Evolutionary conservation across 148 eudicot genomes (phyloP), one percentile per base, ranked within the genome.

Genomic region (Vaccinium vitisidaea): DNA sequence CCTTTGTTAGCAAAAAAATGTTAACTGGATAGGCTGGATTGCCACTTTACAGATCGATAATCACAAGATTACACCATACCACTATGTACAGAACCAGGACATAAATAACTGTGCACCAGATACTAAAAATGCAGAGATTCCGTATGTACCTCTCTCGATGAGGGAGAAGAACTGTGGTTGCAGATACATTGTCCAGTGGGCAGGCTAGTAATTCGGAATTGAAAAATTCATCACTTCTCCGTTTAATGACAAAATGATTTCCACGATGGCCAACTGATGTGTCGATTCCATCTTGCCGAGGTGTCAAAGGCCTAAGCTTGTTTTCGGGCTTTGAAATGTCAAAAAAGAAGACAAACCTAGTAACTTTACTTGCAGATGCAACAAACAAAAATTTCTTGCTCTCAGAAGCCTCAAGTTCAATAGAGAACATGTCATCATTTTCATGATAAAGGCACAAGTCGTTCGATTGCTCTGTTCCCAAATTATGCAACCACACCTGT

Each of bases 201-300:
- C 98, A 96, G 49, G 98, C 97, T 88, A 94, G 87, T 83, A 96
- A 76, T 90, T 96, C 99, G 50, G 98, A 96, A 86, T 96, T 96
- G 82, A 90, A 96, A 83, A 90, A 89, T 61, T 87, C 91, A 83
- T 94, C 95, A 91, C 92, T 96, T 89, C 99, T 93, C 89, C 94
- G 88, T 56, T 83, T 88, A 79, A 96, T 92, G 82, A 93, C 91
- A 89, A 96, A 94, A 88, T 94, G 94, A 88, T 90, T 85, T 27
- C 99, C 99, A 84, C 98, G 94, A 81, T 96, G 99, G 84, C 95
- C 92, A 79, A 80, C 98, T 56, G 89, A 92, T 77, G 94, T 92
- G 86, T 94, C 95, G 89, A 92, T 89, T 75, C 98, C 98, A 80
- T 92, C 94, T 81, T 86, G 56, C 52, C 95, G 91, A 77, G 98